These are phyloP conservation scores for Trametes polyzona DNA, from an alignment of 1,284 basidiomycete species.

Conservation along the genomic window DNA sequence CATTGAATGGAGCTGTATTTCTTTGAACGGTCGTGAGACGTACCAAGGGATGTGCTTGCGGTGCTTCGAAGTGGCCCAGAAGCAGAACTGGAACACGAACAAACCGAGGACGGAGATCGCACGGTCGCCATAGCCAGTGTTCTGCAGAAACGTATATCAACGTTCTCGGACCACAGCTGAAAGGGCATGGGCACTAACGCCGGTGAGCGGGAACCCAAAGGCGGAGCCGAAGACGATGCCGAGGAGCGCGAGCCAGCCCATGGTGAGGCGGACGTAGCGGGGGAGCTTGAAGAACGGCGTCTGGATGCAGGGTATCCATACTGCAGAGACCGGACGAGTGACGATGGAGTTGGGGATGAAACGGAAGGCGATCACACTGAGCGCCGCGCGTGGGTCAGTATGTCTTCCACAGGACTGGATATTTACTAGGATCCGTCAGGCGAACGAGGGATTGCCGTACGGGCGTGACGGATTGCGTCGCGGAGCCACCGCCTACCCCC, in stretches of 20 bases:
- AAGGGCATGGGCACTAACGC: slow-evolving; percentile 43
- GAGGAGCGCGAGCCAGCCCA: slow-evolving; percentile 78
- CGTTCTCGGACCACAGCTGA: slow-evolving; percentile 10
- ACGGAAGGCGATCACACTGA: slow-evolving; percentile 76
- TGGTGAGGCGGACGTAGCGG: slow-evolving; percentile 52
- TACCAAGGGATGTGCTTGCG: slow-evolving; percentile 72
- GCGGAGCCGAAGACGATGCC: slow-evolving; percentile 81
- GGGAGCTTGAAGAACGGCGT: slow-evolving; percentile 75
- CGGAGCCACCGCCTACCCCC: no score
- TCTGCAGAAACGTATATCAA: slow-evolving; percentile 45
- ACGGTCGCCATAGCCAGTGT: slow-evolving; percentile 72
- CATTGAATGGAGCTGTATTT: slow-evolving; percentile 5
- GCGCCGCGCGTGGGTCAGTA: background rate
- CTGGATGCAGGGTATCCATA: slow-evolving; percentile 68
- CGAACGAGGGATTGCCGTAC: no score
- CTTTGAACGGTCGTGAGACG: slow-evolving; percentile 1
- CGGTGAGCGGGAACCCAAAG: slow-evolving; percentile 72
- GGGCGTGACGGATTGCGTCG: no score
- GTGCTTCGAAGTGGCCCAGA: slow-evolving; percentile 67
- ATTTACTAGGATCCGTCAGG: background rate
- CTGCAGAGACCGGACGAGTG: slow-evolving; percentile 63
- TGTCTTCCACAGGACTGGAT: background rate
- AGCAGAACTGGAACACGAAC: slow-evolving; percentile 73
- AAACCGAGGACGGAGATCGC: slow-evolving; percentile 83
- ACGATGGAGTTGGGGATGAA: slow-evolving; percentile 74